Base-by-base conservation (phyloP, 371 early-diverging fungal genomes). In the Lichtheimia ramosa region DNA sequence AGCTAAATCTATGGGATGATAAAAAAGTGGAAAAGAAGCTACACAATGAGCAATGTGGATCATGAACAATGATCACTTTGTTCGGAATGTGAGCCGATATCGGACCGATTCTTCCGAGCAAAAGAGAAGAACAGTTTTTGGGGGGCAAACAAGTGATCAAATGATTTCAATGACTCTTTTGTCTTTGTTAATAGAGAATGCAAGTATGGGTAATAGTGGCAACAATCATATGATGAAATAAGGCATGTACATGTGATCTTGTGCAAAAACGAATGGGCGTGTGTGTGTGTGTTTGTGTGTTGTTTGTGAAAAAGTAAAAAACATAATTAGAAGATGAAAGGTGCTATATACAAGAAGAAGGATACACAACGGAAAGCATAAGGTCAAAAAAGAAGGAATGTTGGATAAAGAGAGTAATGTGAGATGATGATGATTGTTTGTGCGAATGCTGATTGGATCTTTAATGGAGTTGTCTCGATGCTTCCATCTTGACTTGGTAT, bases 301-400 rank as follows among this genome's bases (percentile, higher is more conserved):
- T 27, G 27, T 27, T 27, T 27, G 34, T 34, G 10, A 10, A 8
- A 34, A 34, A 34, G 10, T 0, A 8, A 46, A 46, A 16, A 46
- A 46, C 46, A 46, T 46, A 34, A 34, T 34, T 34, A 34, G 34
- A 34, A 34, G 34, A 34, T 34, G 34, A 6, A 34, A 34, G 34
- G 34, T 8, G 34, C 34, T 34, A 34, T 34, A 34, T 34, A 34
- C 34, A 34, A 34, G 34, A 34, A 34, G 34, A 34, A 34, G 34
- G 34, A 21, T 46, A 46, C 46, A 46, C 46, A 46, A 46, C 46
- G 46, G 21, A 46, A n/a, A 46, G 46, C 46, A 46, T 46, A 46
- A 21, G n/a, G 21, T 18, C 5, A 46, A 18, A 46, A 18, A 46
- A 46, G 46, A 21, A 46, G 46, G 21, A 21, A n/a, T 46, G 21